Evolutionary conservation across 208 protist genomes (phyloP).

Genomic region (Leishmania aethiopica): DNA sequence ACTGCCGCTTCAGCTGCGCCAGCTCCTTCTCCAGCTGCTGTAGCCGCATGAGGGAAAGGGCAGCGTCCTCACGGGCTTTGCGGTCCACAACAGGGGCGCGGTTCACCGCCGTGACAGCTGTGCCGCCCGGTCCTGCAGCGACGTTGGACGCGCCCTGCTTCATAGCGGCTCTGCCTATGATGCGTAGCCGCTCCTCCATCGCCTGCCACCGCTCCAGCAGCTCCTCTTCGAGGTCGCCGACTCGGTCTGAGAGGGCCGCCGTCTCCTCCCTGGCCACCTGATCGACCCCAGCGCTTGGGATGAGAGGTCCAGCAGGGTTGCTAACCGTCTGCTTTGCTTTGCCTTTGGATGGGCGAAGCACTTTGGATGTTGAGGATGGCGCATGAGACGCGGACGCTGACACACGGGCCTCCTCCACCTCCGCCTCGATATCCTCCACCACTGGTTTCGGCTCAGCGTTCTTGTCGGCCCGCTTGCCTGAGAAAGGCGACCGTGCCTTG

Average conservation of each 20-base stretch:
- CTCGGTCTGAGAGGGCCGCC: slow-evolving; percentile 42
- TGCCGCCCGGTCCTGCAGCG: slow-evolving; percentile 2
- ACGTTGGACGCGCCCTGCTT: slow-evolving; percentile 36
- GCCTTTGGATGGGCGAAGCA: background rate
- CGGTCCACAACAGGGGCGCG: slow-evolving; percentile 59
- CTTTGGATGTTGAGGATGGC: background rate
- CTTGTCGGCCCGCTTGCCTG: slow-evolving; percentile 8
- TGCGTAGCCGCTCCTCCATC: slow-evolving; percentile 84
- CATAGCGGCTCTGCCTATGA: slow-evolving; percentile 79
- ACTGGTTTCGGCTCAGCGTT: background rate
- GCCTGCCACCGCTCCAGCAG: slow-evolving; percentile 72
- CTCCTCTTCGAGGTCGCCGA: slow-evolving; percentile 82
- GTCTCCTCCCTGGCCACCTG: slow-evolving; percentile 57
- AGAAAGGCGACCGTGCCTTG: background rate
- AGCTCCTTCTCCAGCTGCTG: slow-evolving; percentile 85
- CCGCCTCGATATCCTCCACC: background rate
- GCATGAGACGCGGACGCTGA: background rate
- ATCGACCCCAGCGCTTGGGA: slow-evolving; percentile 14
- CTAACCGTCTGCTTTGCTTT: background rate
- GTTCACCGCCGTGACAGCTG: slow-evolving; percentile 12
- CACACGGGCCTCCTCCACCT: background rate
- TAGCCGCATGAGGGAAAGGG: slow-evolving; percentile 82
- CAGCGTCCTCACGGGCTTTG: slow-evolving; percentile 87
- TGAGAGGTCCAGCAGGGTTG: background rate
- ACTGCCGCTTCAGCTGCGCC: slow-evolving; percentile 43